Evolutionary conservation across 1,284 basidiomycete species (phyloP).

Genomic region (Ceratobasidium papillatum): DNA sequence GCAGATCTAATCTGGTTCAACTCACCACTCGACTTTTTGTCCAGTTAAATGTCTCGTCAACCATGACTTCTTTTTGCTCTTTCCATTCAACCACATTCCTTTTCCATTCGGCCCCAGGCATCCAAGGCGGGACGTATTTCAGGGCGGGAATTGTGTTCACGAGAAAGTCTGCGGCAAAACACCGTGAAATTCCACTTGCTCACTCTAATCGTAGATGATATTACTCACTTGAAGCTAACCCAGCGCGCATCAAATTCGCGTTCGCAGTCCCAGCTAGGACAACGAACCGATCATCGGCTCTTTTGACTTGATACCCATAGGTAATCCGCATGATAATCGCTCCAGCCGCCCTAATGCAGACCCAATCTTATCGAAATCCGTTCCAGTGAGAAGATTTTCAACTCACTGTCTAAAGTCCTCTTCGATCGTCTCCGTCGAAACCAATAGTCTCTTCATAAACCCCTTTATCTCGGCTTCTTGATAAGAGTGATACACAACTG

Average conservation of each 20-base stretch:
- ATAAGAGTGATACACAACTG: constrained; percentile 47
- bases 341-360: not conserved
- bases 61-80: constrained; percentile 27
- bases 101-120: constrained; percentile 42
- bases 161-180: not conserved
- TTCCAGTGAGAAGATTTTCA: not conserved
- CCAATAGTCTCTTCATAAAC: constrained; percentile 40
- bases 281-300: constrained; percentile 21
- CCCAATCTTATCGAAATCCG: not conserved
- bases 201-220: constrained; percentile 46
- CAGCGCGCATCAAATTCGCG: constrained; percentile 52
- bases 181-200: constrained; percentile 50
- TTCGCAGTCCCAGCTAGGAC: constrained; percentile 9
- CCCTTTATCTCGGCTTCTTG: constrained; percentile 39
- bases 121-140: constrained; percentile 41
- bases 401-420: constrained; percentile 41
- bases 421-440: constrained; percentile 30
- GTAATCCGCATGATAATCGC: constrained; percentile 39
- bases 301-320: constrained; percentile 50
- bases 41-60: constrained; percentile 35
- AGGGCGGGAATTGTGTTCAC: constrained; percentile 54
- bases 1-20: not conserved
- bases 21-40: constrained; percentile 25
- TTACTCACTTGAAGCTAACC: constrained; percentile 47
- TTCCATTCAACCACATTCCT: constrained; percentile 32